phyloP scores from a whole-genome alignment of 225 moss, liverwort and hornwort species.

The Pseudisothecium myosuroides region DNA sequence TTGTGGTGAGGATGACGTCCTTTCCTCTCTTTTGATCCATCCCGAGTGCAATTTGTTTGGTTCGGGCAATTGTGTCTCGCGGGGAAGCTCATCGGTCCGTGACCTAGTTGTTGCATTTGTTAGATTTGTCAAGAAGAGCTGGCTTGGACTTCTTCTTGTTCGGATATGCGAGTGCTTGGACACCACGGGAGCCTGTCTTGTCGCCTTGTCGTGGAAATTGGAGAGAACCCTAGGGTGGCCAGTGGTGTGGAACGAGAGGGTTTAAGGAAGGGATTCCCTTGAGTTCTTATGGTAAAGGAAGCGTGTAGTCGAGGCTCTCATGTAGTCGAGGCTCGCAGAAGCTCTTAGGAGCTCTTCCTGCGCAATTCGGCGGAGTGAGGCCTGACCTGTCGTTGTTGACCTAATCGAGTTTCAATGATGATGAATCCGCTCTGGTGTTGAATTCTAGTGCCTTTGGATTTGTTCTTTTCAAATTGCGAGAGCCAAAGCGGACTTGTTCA shows the following conservation, averaged over 20 bases:
- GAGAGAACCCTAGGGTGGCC: conserved; percentile 18
- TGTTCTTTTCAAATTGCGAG: background rate
- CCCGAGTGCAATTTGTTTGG: background rate
- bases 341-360: background rate
- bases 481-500: background rate
- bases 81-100: background rate
- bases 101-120: background rate
- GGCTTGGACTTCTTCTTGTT: background rate
- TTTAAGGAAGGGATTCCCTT: conserved; percentile 21
- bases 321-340: background rate
- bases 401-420: conserved; percentile 7
- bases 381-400: background rate
- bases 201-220: background rate
- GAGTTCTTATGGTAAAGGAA: background rate
- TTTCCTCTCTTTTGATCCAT: background rate
- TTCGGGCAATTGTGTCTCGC: background rate
- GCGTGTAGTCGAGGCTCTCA: background rate
- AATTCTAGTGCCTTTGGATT: conserved; percentile 5
- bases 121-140: conserved; percentile 16
- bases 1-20: conserved; percentile 22
- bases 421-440: background rate
- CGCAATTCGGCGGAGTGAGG: conserved; percentile 5
- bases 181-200: background rate
- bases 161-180: background rate
- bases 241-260: conserved; percentile 1